These are phyloP conservation scores for Aspergillus neoniger DNA, from an alignment of 2,329 filamentous ascomycete species.

Conservation along the genomic window DNA sequence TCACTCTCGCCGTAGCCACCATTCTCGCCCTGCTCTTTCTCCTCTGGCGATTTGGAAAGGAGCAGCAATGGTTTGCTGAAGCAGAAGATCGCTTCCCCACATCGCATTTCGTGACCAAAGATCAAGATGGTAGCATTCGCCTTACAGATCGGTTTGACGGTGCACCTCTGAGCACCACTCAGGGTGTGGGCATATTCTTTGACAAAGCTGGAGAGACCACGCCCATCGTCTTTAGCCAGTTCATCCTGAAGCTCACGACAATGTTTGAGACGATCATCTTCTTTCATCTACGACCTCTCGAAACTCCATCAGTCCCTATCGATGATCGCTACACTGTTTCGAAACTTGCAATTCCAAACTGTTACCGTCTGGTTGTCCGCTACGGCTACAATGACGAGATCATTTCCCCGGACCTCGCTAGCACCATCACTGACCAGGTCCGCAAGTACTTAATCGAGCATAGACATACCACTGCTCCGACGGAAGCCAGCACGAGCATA, in stretches of 20 bases:
- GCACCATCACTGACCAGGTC: constrained; percentile 62
- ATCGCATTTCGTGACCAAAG: constrained; percentile 32
- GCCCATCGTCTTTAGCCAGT: constrained; percentile 70
- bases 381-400: constrained; percentile 75
- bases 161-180: constrained; percentile 49
- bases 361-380: constrained; percentile 68
- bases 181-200: constrained; percentile 72
- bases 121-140: constrained; percentile 4
- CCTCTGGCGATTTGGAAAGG: constrained; percentile 78
- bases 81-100: constrained; percentile 58
- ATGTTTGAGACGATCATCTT: constrained; percentile 70
- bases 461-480: neutral
- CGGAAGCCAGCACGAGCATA: neutral
- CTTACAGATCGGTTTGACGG: constrained; percentile 36
- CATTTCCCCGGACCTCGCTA: constrained; percentile 64
- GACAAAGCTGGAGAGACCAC: constrained; percentile 70
- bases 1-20: constrained; percentile 67
- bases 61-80: constrained; percentile 74
- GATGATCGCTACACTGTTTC: constrained; percentile 50
- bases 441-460: constrained; percentile 50
- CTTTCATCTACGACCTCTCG: constrained; percentile 69
- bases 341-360: constrained; percentile 56
- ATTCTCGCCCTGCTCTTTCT: constrained; percentile 67
- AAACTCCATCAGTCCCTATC: constrained; percentile 57
- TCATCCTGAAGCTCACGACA: constrained; percentile 69